Evolutionary conservation across 108 stramenopile genomes (phyloP), one percentile per base, ranked within the genome.

Genomic region (Cyclotella atomus): DNA sequence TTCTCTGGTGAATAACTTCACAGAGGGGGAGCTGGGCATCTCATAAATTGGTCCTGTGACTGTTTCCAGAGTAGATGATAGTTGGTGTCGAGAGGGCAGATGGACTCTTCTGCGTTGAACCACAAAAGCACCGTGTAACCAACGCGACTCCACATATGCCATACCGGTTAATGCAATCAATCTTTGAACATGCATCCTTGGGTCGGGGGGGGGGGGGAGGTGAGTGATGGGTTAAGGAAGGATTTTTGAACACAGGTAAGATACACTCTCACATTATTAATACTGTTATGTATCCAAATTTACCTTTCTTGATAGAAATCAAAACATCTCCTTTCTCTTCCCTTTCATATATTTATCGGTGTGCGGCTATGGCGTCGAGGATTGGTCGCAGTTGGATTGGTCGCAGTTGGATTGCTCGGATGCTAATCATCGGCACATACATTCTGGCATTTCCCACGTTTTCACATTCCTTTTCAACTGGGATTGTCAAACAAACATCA

Each of bases 1-100:
- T 70, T 91, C 83, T 53, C 91, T 94, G 8, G 93, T 94, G 65
- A 87, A 94, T 19, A 94, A 77, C 23, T 70, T 76, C 17, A 94
- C 78, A 0, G 27, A 73, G 10, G 89, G 88, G n/a, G 49, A 52
- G 17, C 46, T 43, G 0, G 24, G 30, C 64, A 71, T 64, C 35
- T 78, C 70, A 60, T 94, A 94, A 32, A 89, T 79, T 49, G 53
- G 65, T 24, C 92, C 92, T 23, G 90, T 81, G 20, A 94, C 89
- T 43, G 5, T 57, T 16, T 65, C 64, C 15, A 12, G 28, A 15
- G 64, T n/a, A 7, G 64, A 47, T 47, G 28, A 16, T 47, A 41
- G 21, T 6, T 44, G 1, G 23, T 30, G 45, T 41, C 45, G 43
- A 4, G 45, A 17, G n/a, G 64, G 64, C 17, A 47, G 17, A 47